A percentile compares a stretch with the other conserved stretches of the same genome.
Conservation (phyloP, 305 asterid genomes). For the Solanum hybrid region DNA sequence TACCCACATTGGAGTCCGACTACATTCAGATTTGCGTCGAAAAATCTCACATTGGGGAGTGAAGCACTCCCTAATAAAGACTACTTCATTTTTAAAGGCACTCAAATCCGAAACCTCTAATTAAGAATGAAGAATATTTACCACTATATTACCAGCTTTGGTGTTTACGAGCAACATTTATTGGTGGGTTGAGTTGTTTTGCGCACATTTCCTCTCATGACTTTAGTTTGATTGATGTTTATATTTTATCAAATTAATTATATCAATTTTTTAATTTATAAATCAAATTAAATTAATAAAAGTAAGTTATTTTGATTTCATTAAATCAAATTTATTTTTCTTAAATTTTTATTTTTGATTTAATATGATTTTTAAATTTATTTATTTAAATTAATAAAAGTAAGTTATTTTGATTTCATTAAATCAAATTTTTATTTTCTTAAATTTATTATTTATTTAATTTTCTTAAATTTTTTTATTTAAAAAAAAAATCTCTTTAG, state of each 20-base stretch:
- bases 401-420: too few species aligned
- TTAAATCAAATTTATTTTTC: background rate
- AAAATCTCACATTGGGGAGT: background rate
- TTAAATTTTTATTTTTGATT: too few species aligned
- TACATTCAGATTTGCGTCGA: rapidly evolving
- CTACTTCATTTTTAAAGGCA: too few species aligned
- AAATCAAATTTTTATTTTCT: too few species aligned
- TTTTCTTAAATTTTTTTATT: too few species aligned
- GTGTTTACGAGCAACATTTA: background rate
- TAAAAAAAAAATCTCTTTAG: too few species aligned
- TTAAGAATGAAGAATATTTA: background rate
- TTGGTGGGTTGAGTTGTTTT: background rate
- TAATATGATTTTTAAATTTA: too few species aligned
- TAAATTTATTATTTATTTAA: too few species aligned
- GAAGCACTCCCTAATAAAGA: rapidly evolving
- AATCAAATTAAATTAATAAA: too few species aligned
- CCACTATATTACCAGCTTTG: background rate
- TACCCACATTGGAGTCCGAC: rapidly evolving
- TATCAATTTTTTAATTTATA: background rate
- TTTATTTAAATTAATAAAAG: too few species aligned
- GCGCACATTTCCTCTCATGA: background rate
- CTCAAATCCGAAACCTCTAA: rapidly evolving
- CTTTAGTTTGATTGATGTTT: background rate
- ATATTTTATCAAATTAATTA: background rate
- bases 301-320: background rate